Evolutionary conservation across 177 flowering plant species (phyloP).

Genomic region (Vitis hybrid): DNA sequence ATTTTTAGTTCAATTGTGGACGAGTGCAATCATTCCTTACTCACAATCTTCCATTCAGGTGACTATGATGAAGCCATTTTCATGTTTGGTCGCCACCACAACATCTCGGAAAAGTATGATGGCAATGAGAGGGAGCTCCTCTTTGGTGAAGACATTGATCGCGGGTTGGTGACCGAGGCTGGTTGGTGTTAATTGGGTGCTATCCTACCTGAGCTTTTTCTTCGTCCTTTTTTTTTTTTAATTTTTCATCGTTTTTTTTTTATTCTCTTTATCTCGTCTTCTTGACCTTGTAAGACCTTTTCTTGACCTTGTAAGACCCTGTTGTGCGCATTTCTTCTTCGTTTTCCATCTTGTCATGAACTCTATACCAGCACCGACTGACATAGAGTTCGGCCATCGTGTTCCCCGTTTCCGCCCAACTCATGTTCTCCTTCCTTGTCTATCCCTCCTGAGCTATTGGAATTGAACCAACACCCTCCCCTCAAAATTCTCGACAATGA

Average conservation of each 20-base stretch:
- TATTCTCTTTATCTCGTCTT: slow-evolving; percentile 21
- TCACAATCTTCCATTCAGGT: not conserved
- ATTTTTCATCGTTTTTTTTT: not conserved
- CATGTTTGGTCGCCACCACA: slow-evolving; percentile 16
- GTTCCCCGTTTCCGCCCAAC: slow-evolving; percentile 35
- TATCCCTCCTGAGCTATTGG: slow-evolving; percentile 91
- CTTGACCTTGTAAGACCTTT: slow-evolving; percentile 99
- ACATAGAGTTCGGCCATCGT: slow-evolving; percentile 3
- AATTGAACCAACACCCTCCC: not conserved
- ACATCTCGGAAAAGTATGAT: not conserved
- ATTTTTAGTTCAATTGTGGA: not conserved
- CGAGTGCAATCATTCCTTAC: not conserved
- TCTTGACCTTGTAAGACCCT: slow-evolving; percentile 98
- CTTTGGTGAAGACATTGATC: no score
- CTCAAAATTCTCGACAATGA: not conserved
- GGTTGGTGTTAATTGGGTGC: slow-evolving; percentile 43
- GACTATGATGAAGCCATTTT: not conserved
- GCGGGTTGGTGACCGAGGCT: not conserved
- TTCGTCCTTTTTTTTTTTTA: not conserved
- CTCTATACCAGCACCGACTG: slow-evolving; percentile 1
- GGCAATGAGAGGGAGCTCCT: not conserved
- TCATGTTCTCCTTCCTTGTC: slow-evolving; percentile 62
- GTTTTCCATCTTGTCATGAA: not conserved
- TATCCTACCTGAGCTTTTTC: slow-evolving; percentile 80
- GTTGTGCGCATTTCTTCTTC: not conserved